These are phyloP conservation scores for Vitis amurensis DNA, from an alignment of 164 flowering plant species.

Conservation along the genomic window DNA sequence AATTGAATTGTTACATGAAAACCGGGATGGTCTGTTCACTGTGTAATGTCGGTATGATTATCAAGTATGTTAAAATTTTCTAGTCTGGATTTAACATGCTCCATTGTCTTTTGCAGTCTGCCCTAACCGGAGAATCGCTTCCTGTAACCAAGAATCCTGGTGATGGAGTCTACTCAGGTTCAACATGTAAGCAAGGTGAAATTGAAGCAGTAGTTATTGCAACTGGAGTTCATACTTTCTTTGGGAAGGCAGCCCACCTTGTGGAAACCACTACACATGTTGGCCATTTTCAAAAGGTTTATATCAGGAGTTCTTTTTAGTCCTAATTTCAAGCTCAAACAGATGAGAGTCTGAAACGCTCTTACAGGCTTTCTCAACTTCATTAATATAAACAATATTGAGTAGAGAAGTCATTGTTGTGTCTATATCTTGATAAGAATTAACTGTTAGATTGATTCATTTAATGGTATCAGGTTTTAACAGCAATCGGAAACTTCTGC, in stretches of 20 bases:
- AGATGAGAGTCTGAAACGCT: background rate
- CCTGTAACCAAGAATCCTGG: constrained; percentile 81
- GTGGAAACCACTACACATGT: constrained; percentile 72
- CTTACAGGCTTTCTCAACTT: too few species aligned
- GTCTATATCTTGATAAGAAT: background rate
- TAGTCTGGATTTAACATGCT: background rate
- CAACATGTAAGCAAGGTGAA: constrained; percentile 87
- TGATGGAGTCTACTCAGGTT: constrained; percentile 78
- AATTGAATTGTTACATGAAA: too few species aligned
- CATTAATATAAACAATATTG: background rate
- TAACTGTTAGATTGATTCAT: background rate
- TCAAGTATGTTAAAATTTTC: too few species aligned
- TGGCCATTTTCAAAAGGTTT: constrained; percentile 83
- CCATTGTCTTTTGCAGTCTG: constrained; percentile 45
- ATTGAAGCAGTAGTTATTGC: constrained; percentile 86
- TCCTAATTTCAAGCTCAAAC: background rate
- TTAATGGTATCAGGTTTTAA: constrained; percentile 52
- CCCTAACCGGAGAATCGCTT: constrained; percentile 81
- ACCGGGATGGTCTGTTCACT: too few species aligned
- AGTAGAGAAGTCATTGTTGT: background rate
- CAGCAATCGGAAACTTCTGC: constrained; percentile 82
- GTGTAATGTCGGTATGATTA: too few species aligned
- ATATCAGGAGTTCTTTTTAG: background rate
- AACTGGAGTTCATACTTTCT: constrained; percentile 82
- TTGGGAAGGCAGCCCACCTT: constrained; percentile 88